Base-by-base conservation (phyloP, 176 grass and related monocot species). In the Zea luxurians region DNA sequence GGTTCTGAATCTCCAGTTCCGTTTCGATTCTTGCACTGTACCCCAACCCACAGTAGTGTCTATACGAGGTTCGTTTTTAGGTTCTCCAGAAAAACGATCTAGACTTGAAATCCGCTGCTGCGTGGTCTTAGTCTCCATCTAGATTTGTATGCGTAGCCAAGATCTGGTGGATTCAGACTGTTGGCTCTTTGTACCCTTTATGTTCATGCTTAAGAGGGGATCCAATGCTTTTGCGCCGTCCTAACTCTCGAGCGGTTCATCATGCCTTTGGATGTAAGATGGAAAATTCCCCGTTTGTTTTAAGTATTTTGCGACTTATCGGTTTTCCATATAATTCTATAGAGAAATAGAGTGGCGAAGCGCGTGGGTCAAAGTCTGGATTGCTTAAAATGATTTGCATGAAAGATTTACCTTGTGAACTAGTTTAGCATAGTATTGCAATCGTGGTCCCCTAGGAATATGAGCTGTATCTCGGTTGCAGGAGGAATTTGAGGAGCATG, bases 401-500 rank as follows among this genome's bases (percentile, higher is more conserved):
- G 42, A 11, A 63, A 47, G 58, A 16, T 45, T 40, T n/a, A 66
- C 65, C 2, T 42, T 37, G 48, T 47, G 12, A 71, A 68, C n/a
- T 6, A 11, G 41, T 34, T 66, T 18, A 36, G 15, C 35, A 0
- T n/a, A 21, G 8, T 21, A 13, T 13, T 15, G 36, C 17, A 41
- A 21, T 37, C 3, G 0, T 66, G 48, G 37, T 27, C 17, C 63
- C 37, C 1, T 21, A 7, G 2, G 13, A 36, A 61, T 47, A 0
- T 27, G 11, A 57, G 8, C 7, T 4, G 37, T 73, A 38, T 70
- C 20, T 71, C 20, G 82, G 46, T 80, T 77, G 15, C 71, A 93
- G 91, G 85, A 93, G 80, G 82, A 90, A 27, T 93, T 93, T 35
- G 85, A 93, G 27, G 82, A 93, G 50, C 2, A 93, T 5, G 88